Conservation (phyloP, 345 rosid species). For the Garcia nutans region DNA sequence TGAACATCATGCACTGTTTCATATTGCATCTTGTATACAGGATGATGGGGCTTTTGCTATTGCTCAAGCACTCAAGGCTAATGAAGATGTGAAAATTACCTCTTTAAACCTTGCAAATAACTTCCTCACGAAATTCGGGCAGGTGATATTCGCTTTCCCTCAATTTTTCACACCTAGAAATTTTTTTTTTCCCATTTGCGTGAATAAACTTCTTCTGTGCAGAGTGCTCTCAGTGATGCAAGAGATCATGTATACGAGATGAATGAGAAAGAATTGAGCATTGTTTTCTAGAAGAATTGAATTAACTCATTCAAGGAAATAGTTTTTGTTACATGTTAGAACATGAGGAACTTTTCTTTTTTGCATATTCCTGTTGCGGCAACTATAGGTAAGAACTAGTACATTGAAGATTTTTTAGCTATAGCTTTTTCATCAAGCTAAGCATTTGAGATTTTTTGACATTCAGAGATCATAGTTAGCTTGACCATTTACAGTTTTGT, state of each 20-base stretch:
- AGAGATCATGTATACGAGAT: slow-evolving; percentile 92
- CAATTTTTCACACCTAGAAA: background rate
- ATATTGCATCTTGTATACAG: slow-evolving; percentile 35
- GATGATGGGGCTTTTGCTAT: slow-evolving; percentile 96
- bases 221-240: slow-evolving; percentile 89
- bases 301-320: slow-evolving; percentile 4
- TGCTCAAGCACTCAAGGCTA: slow-evolving; percentile 92
- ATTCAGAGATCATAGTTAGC: slow-evolving; percentile 15
- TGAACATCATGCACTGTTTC: slow-evolving; percentile 8
- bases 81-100: slow-evolving; percentile 78
- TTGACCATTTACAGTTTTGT: background rate
- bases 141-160: slow-evolving; percentile 41
- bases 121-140: slow-evolving; percentile 93
- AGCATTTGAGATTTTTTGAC: slow-evolving; percentile 15
- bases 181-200: background rate
- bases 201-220: slow-evolving; percentile 24
- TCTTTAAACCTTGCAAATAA: slow-evolving; percentile 81
- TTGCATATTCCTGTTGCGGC: slow-evolving; percentile 24
- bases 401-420: background rate
- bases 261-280: slow-evolving; percentile 86
- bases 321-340: slow-evolving; percentile 10
- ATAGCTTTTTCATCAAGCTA: background rate
- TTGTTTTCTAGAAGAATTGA: slow-evolving; percentile 57
- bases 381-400: slow-evolving; percentile 10
- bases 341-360: slow-evolving; percentile 4